Evolutionary conservation across 2,329 filamentous ascomycete genomes (phyloP), one percentile per base, ranked within the genome.

Genomic region (Penicillium decumbens): DNA sequence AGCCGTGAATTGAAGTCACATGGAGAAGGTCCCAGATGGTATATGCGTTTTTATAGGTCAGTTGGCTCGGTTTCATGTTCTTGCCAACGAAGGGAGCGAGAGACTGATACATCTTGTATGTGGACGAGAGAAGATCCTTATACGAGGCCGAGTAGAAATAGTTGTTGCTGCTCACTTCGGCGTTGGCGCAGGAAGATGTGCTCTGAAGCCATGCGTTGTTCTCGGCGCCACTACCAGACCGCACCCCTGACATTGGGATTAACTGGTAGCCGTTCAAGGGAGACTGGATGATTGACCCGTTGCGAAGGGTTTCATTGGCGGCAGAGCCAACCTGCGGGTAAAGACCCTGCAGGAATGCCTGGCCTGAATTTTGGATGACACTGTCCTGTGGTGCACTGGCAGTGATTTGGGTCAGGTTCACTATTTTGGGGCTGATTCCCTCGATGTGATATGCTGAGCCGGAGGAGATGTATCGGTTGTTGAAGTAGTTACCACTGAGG

Each of bases 191-290:
- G 3, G 28, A 10, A 39, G 72, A 75, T 4, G 76, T 70, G 52
- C 77, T 75, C 61, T 83, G 78, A 10, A 83, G 66, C 80, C 80
- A 82, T 39, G 71, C 71, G 9, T 67, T 66, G 59, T 80, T 72
- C 62, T 78, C 78, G 46, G 75, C 76, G 43, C 82, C 83, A 74
- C 80, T 65, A 67, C 81, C 81, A 2, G 73, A 76, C 3, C 75
- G 65, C 4, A 42, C 38, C 7, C 32, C 38, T n/a, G 33, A 85
- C 75, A 95, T 76, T n/a, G 88, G 86, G 57, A 95, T 84, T 49
- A 91, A 81, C 69, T 95, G 89, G 65, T 88, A 95, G 24, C 89
- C 89, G 51, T 81, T 77, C 61, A 93, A 72, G 0, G 90, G 89
- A 1, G 82, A 75, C 51, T 81, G 72, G 8, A 89, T 75, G 4